Evolutionary conservation across 2,329 filamentous ascomycete genomes (phyloP), one percentile per base, ranked within the genome.

Genomic region (Cladophialophora exuberans): DNA sequence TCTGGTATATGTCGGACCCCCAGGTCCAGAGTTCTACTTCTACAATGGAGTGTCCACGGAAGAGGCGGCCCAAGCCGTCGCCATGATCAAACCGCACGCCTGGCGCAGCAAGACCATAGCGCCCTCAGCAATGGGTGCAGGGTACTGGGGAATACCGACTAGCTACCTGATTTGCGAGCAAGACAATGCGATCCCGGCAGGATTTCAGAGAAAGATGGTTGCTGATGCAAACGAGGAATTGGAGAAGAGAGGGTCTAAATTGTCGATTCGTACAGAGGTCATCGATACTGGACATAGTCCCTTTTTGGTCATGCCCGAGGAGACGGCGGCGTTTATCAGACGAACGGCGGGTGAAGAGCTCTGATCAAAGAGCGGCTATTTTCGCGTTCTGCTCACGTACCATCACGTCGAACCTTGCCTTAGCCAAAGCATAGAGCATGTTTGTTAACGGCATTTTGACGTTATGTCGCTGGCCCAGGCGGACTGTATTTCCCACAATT

Each of bases 401-500:
- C 26, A 59, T 23, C 6, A 52, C 52, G 28, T 51, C 52, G 25
- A 68, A 67, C 39, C 67, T 53, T 4, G 58, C 65, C 39, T 64
- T 65, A 41, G 64, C 41, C 18, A 69, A 41, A 2, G 57, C 57
- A 52, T 70, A 70, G 18, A 70, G 28, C 7, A 61, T 60, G 6
- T 56, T 58, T 4, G 67, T 54, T 5, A 57, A 61, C 1, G 66
- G 67, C 57, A 65, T 64, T 5, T 59, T 41, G 15, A 85, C 79
- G 1, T 79, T 79, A 1, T 70, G 65, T 28, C 64, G 64, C 57
- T 73, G 73, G 0, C 75, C 82, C 60, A 80, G 80, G 2, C 77
- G 69, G 35, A 83, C 57, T 13, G 81, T 79, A 68, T 83, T 81
- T 1, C 81, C 81, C 2, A 83, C 66, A 31, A 84, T 73, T 56